A percentile compares a stretch with the other conserved stretches of the same genome.
Evolutionary conservation across 208 protist species (phyloP).

Genomic region (Trypanosoma vivax): DNA sequence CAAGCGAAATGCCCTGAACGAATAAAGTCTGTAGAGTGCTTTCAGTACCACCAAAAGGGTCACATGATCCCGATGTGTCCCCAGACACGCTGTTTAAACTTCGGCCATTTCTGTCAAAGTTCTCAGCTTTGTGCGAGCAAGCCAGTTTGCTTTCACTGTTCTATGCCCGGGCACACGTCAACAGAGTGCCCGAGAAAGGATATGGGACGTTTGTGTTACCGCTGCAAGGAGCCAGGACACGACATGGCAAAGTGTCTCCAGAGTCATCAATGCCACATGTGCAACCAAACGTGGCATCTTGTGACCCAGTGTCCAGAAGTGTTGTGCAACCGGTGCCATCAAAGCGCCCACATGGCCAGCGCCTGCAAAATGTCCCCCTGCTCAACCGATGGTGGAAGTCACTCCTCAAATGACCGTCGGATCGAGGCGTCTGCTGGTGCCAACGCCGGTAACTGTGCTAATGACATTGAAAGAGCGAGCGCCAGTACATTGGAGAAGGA

Average conservation of each 20-base stretch:
- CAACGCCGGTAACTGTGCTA: too few species aligned
- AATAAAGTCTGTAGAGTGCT: conserved; percentile 67
- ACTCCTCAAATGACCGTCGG: too few species aligned
- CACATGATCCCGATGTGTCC: conserved; percentile 81
- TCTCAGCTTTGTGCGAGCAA: conserved; percentile 79
- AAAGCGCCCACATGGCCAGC: conserved; percentile 70
- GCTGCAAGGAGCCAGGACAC: conserved; percentile 84
- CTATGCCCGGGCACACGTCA: conserved; percentile 64
- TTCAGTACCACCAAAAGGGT: conserved; percentile 75
- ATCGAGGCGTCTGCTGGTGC: too few species aligned
- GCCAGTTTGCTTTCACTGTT: conserved; percentile 85
- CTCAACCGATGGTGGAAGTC: conserved; percentile 3
- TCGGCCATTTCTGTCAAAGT: conserved; percentile 78
- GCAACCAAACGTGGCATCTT: conserved; percentile 65
- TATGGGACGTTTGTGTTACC: conserved; percentile 79
- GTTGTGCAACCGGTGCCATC: conserved; percentile 61
- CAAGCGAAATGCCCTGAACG: conserved; percentile 60
- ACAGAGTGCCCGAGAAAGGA: conserved; percentile 66
- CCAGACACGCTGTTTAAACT: conserved; percentile 85
- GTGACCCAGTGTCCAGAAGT: conserved; percentile 69
- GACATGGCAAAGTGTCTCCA: conserved; percentile 73
- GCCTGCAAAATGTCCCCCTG: neutral
- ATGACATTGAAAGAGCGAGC: too few species aligned
- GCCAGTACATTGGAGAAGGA: too few species aligned
- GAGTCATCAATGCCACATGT: conserved; percentile 72